These are phyloP conservation scores for Gloeophyllum trabeum DNA, from an alignment of 768 basidiomycete genomes.

Conservation along the genomic window DNA sequence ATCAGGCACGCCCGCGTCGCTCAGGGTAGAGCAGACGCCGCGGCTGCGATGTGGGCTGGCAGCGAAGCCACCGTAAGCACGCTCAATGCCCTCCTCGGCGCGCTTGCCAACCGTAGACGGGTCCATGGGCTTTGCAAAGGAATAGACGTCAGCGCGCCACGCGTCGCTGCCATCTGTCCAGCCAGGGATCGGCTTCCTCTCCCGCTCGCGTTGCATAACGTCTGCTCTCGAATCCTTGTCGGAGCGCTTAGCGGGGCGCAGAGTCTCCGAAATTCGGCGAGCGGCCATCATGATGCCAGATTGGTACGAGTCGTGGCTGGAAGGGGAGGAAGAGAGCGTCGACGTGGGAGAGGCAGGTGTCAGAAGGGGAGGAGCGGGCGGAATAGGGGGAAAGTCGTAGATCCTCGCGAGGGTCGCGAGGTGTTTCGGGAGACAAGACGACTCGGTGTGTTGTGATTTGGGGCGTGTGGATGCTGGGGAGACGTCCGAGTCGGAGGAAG, in stretches of 20 bases:
- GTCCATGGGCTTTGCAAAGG: slow-evolving; percentile 30
- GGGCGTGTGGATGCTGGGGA: slow-evolving; percentile 14
- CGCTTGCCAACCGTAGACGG: slow-evolving; percentile 13
- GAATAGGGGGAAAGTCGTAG: slow-evolving; percentile 39
- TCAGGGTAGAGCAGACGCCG: slow-evolving; percentile 38
- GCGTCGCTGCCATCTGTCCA: slow-evolving; percentile 60
- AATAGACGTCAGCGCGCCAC: slow-evolving; percentile 59
- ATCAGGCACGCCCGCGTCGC: slow-evolving; percentile 17
- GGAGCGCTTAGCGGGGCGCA: slow-evolving; percentile 30
- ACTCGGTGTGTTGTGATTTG: slow-evolving; percentile 1
- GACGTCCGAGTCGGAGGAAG: slow-evolving; percentile 10
- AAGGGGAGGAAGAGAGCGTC: slow-evolving; percentile 13
- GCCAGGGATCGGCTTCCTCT: slow-evolving; percentile 39
- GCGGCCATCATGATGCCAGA: slow-evolving; percentile 64
- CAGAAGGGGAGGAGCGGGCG: slow-evolving; percentile 36
- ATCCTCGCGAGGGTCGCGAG: slow-evolving; percentile 28
- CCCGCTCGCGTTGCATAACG: slow-evolving; percentile 22
- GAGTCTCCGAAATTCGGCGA: slow-evolving; percentile 36
- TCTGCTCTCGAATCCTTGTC: slow-evolving; percentile 19
- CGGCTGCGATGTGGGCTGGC: slow-evolving; percentile 39
- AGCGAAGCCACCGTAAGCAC: slow-evolving; percentile 32
- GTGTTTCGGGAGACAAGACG: slow-evolving; percentile 12
- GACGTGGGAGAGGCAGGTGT: slow-evolving; percentile 10
- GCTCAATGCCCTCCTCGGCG: slow-evolving; percentile 17
- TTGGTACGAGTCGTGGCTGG: slow-evolving; percentile 28